These are phyloP conservation scores for Fusarium continuum DNA, from an alignment of 2,329 filamentous ascomycete species.

Conservation along the genomic window DNA sequence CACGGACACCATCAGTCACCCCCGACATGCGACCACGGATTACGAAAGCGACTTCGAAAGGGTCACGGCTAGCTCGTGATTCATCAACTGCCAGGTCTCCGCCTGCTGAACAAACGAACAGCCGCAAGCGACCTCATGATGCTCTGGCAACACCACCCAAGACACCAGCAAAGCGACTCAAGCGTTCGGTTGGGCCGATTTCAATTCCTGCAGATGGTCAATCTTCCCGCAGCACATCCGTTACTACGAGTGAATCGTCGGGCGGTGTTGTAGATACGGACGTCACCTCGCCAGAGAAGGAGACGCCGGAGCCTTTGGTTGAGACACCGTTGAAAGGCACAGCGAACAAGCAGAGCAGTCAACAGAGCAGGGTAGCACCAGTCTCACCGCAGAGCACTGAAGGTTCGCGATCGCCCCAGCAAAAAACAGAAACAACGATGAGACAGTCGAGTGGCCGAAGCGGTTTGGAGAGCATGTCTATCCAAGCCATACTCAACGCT, in stretches of 20 bases:
- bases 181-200: constrained; percentile 45
- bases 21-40: constrained; percentile 65
- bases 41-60: constrained; percentile 51
- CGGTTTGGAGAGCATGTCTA: constrained; percentile 45
- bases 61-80: constrained; percentile 47
- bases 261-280: constrained; percentile 52
- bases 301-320: constrained; percentile 53
- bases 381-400: constrained; percentile 47
- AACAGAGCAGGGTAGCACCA: constrained; percentile 31
- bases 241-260: constrained; percentile 41
- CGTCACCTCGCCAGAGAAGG: constrained; percentile 61
- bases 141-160: constrained; percentile 62
- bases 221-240: constrained; percentile 53
- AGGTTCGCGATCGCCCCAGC: constrained; percentile 40
- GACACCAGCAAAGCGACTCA: constrained; percentile 63
- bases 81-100: constrained; percentile 46
- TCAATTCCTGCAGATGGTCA: constrained; percentile 41
- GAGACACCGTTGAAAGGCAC: constrained; percentile 41
- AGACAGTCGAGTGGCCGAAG: constrained; percentile 13
- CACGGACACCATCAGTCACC: constrained; percentile 65
- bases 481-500: constrained; percentile 47
- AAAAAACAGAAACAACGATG: constrained; percentile 4
- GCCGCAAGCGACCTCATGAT: constrained; percentile 54
- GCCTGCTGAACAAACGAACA: constrained; percentile 38
- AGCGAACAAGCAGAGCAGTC: constrained; percentile 12